Percentiles rank a stretch among this genome's conserved stretches.
These are phyloP conservation scores for Miscanthus lutarioriparius DNA, from an alignment of 176 grass and related monocot species.

Conservation along the genomic window DNA sequence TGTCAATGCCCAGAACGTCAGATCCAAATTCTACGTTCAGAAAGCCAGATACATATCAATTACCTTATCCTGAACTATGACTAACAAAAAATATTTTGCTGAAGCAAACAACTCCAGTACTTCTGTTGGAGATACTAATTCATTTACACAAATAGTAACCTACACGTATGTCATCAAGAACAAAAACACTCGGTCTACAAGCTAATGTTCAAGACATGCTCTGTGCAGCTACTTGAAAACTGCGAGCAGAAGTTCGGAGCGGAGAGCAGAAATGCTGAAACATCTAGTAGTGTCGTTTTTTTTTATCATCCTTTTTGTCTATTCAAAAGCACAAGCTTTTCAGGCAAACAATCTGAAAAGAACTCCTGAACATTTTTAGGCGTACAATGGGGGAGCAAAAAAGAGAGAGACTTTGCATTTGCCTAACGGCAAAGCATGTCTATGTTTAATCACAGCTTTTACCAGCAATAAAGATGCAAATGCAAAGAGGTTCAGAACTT, in stretches of 20 bases:
- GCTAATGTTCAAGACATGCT: background rate
- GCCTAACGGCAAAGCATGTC: slow-evolving; percentile 6
- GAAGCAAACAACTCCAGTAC: background rate
- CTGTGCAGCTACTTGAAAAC: background rate
- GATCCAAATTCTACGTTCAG: background rate
- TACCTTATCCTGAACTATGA: background rate
- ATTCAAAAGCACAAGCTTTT: slow-evolving; percentile 21
- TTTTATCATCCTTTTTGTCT: background rate
- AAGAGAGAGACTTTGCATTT: background rate
- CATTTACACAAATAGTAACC: background rate
- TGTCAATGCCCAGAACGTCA: background rate
- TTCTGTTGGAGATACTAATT: background rate
- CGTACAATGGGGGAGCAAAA: background rate
- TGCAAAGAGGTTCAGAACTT: slow-evolving; percentile 1
- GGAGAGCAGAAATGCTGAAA: background rate
- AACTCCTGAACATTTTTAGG: background rate
- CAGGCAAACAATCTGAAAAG: slow-evolving; percentile 30
- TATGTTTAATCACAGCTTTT: background rate
- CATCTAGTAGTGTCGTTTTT: background rate
- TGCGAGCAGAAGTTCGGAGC: background rate
- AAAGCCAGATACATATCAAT: background rate
- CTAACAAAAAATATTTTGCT: background rate
- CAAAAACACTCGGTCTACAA: background rate
- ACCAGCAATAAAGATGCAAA: background rate
- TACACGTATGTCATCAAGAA: background rate